Base-by-base conservation (phyloP, 371 early-diverging fungal genomes). In the Mortierella sp. region DNA sequence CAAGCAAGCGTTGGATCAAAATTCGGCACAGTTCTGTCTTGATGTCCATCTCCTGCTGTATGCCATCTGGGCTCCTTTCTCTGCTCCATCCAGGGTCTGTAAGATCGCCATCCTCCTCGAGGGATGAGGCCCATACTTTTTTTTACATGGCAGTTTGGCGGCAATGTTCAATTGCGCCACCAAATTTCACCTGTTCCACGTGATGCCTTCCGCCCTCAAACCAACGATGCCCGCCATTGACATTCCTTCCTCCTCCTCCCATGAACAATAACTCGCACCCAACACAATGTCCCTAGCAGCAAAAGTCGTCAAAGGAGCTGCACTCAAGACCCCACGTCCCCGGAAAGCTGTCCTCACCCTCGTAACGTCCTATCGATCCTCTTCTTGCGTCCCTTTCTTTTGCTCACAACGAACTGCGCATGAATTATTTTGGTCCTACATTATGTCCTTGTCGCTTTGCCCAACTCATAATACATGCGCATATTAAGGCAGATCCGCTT, bases 321-420 rank as follows among this genome's bases (percentile, higher is more conserved):
- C 76, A 14, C 81, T 76, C 51, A 71, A 55, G n/a, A 76, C 44
- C 58, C 76, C 81, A 4, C 76, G 81, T 27, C 56, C 76, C 8
- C 48, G 76, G 10, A 80, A 76, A 76, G 81, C 81, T 0, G 81
- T 80, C 32, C 81, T 80, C 38, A 80, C 81, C n/a, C 81, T 80
- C 58, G 81, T 80, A 80, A 70, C n/a, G 48, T 14, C 1, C 27
- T 63, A 32, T 48, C 14, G 14, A 16, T n/a, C 51, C 24, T 74
- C 48, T 41, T 41, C 41, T 46, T 46, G 12, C 12, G 48, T 35
- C 35, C 35, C 14, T 14, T 46, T 0, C 1, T 21, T 27, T 27
- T 46, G 43, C 16, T 46, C 72, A 14, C 21, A 48, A 27, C 4
- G 3, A 44, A 46, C 48, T 48, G 43, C 71, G 71, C 46, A 35